Conservation (phyloP, 352 stramenopile genomes). For the Globisporangium heterothallicum region DNA sequence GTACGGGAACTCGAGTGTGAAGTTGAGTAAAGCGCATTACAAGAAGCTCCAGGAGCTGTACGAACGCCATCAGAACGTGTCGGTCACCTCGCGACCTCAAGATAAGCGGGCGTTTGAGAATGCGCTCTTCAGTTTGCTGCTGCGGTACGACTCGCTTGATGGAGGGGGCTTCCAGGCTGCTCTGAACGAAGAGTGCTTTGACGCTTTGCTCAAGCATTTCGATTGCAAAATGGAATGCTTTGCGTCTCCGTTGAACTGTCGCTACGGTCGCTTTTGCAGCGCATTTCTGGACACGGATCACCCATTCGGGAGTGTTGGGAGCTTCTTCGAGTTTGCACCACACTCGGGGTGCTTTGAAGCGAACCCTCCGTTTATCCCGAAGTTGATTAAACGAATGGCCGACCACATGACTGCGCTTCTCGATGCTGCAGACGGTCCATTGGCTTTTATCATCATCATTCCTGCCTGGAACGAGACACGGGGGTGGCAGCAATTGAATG, state of each 20-base stretch:
- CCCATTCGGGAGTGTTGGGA: constrained; percentile 88
- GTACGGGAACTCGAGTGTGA: constrained; percentile 67
- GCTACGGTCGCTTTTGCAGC: constrained; percentile 88
- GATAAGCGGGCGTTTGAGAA: constrained; percentile 52
- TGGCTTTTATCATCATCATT: constrained; percentile 92
- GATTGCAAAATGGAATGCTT: constrained; percentile 93
- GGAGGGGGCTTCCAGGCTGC: constrained; percentile 90
- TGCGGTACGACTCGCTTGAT: constrained; percentile 92
- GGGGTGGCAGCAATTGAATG: constrained; percentile 76
- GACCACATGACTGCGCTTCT: constrained; percentile 85
- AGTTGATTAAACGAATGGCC: constrained; percentile 89
- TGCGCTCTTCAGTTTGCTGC: constrained; percentile 82
- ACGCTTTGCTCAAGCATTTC: constrained; percentile 88
- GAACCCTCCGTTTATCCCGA: constrained; percentile 93
- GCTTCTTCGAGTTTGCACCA: constrained; percentile 92
- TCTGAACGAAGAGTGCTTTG: constrained; percentile 90
- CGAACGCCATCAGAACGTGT: constrained; percentile 33
- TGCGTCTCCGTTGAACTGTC: constrained; percentile 92
- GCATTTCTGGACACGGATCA: constrained; percentile 86
- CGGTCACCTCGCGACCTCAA: constrained; percentile 10
- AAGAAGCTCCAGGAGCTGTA: constrained; percentile 86
- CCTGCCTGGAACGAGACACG: constrained; percentile 84
- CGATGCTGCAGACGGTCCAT: constrained; percentile 42
- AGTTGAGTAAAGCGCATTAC: constrained; percentile 79
- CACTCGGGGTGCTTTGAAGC: constrained; percentile 88